A percentile compares a stretch with the other conserved stretches of the same genome.
Conservation (phyloP, 768 basidiomycete genomes). For the Cyclocybe cylindracea region DNA sequence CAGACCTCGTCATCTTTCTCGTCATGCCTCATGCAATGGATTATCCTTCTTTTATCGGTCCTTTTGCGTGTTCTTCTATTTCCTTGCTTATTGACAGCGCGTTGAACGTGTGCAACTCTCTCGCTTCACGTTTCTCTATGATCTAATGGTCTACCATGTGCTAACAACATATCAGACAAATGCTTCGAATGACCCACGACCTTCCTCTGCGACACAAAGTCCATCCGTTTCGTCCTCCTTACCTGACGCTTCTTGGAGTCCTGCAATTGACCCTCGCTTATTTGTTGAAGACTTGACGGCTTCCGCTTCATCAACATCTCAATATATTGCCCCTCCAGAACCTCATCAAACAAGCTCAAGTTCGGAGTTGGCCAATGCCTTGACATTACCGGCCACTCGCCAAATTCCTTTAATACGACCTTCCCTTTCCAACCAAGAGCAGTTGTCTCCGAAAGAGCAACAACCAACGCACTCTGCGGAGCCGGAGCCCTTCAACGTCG, state of each 20-base stretch:
- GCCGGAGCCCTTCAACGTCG: neutral
- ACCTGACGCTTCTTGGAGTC: conserved; percentile 7
- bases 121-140: too few species aligned
- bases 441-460: neutral
- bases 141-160: too few species aligned
- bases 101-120: too few species aligned
- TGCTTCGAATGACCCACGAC: neutral
- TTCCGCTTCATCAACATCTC: conserved; percentile 19
- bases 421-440: neutral
- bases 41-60: too few species aligned
- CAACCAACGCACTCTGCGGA: neutral
- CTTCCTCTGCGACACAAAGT: neutral
- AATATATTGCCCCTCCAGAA: conserved; percentile 13
- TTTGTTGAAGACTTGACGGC: conserved; percentile 4
- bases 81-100: too few species aligned
- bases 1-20: too few species aligned
- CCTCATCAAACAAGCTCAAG: conserved; percentile 31
- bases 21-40: too few species aligned
- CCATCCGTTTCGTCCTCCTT: neutral
- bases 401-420: too few species aligned
- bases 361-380: conserved; percentile 51
- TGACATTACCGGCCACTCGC: conserved; percentile 34
- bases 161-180: too few species aligned
- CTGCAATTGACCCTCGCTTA: conserved; percentile 19
- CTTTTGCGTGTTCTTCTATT: too few species aligned